Evolutionary conservation across 257 asterid genomes (phyloP).

Genomic region (Jacaranda copaia): DNA sequence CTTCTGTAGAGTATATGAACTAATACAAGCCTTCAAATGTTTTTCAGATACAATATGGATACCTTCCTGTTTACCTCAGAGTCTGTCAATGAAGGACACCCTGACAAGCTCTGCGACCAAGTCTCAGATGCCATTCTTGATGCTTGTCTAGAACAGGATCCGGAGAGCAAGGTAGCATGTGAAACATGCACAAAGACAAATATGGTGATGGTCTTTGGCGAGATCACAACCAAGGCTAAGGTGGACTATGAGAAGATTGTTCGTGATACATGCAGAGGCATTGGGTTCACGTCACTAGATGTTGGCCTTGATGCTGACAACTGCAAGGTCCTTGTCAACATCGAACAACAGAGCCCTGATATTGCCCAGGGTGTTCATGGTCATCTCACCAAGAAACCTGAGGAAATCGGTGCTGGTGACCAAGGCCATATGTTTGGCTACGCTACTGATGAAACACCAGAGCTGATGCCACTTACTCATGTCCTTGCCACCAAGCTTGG

Average conservation of each 20-base stretch:
- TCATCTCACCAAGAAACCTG: conserved; percentile 90
- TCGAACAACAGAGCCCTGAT: conserved; percentile 95
- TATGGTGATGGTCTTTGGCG: conserved; percentile 99
- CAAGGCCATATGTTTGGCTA: conserved; percentile 96
- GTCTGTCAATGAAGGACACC: conserved; percentile 93
- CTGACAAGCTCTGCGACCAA: conserved; percentile 95
- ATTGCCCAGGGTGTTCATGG: conserved; percentile 97
- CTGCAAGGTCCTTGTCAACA: conserved; percentile 94
- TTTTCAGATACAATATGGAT: conserved; percentile 67
- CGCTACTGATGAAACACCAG: conserved; percentile 92
- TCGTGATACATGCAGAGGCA: conserved; percentile 84
- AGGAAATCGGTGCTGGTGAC: conserved; percentile 96
- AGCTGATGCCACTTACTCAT: conserved; percentile 92
- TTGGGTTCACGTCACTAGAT: conserved; percentile 80
- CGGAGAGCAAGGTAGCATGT: conserved; percentile 91
- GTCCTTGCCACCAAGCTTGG: conserved; percentile 95
- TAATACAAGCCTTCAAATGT: not conserved
- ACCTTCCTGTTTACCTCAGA: conserved; percentile 85
- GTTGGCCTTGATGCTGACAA: conserved; percentile 97
- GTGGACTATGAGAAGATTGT: conserved; percentile 84
- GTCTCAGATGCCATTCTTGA: conserved; percentile 94
- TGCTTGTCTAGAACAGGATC: conserved; percentile 88
- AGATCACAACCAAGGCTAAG: conserved; percentile 84
- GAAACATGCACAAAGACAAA: conserved; percentile 91
- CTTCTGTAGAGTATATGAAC: not conserved